Percentiles rank a stretch among this genome's conserved stretches.
Evolutionary conservation across 495 filamentous ascomycete genomes (phyloP).

Genomic region (Bombardia bombarda): DNA sequence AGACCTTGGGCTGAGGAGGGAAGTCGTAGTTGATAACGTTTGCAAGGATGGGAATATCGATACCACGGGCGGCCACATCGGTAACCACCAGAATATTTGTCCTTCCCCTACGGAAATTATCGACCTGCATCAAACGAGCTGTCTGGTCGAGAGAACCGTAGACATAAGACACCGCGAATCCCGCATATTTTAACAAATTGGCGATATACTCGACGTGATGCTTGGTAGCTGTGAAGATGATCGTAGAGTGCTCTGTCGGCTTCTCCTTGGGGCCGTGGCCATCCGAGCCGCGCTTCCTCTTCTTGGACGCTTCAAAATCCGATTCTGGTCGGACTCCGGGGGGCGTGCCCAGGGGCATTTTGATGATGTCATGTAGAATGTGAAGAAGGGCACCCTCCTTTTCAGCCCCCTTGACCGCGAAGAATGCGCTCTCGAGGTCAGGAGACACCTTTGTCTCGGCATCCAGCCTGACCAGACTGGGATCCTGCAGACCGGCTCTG

Average conservation of each 20-base stretch:
- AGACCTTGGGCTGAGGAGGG: constrained; percentile 92
- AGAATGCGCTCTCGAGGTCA: constrained; percentile 87
- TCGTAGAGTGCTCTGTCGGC: constrained; percentile 76
- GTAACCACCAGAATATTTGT: constrained; percentile 94
- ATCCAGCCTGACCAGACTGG: constrained; percentile 78
- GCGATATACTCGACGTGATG: constrained; percentile 96
- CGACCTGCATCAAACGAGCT: constrained; percentile 81
- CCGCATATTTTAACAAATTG: constrained; percentile 59
- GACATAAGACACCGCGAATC: constrained; percentile 82
- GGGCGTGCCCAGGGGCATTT: constrained; percentile 75
- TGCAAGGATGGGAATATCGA: constrained; percentile 91
- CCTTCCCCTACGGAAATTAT: constrained; percentile 73
- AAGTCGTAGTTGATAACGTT: constrained; percentile 99
- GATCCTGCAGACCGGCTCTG: constrained; percentile 83
- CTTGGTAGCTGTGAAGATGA: constrained; percentile 89
- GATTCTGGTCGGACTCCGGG: constrained; percentile 36
- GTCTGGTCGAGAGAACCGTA: constrained; percentile 93
- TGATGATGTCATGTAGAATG: constrained; percentile 82
- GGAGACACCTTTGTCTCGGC: constrained; percentile 93
- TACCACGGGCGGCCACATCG: constrained; percentile 92
- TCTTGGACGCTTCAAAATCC: constrained; percentile 42
- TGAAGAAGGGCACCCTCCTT: constrained; percentile 89
- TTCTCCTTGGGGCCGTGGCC: constrained; percentile 40
- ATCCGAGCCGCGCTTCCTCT: constrained; percentile 58
- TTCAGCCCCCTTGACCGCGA: constrained; percentile 82